Evolutionary conservation across 1,284 basidiomycete species (phyloP), one percentile per base, ranked within the genome.

Genomic region (Ustilago tritici): DNA sequence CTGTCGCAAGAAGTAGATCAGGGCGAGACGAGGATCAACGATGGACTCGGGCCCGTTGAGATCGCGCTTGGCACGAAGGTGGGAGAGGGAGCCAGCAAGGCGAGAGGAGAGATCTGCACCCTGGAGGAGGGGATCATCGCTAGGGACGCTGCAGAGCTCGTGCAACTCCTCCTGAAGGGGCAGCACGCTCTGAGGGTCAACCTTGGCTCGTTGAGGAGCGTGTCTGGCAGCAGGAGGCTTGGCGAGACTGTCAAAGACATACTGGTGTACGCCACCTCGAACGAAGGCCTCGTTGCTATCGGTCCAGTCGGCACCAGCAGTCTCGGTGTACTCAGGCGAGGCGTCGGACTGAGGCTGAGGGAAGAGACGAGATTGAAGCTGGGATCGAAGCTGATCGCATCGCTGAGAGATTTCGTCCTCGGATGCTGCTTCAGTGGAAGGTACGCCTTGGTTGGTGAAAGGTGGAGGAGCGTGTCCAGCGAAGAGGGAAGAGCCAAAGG

Each of bases 401-500:
- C 78, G 78, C 54, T 71, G 68, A 38, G 63, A 62, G 35, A 65
- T 35, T 8, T 70, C 52, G 0, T 65, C 36, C 9, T 69, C 73
- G n/a, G 65, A 47, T 9, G 55, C 56, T 15, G 68, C 52, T n/a
- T 61, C 59, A 19, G 65, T 17, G 4, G 52, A 46, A 14, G 63
- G 55, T 36, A 67, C 70, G n/a, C 65, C 70, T 8, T 64, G 74
- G 56, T 78, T 79, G 73, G 66, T 73, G 65, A 76, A 70, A 17
- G 71, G 78, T 28, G 62, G 56, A 46, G 81, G 81, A 12, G 71
- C 67, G 43, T 70, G 55, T 23, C 81, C 81, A 35, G 56, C 50
- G 59, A 70, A 82, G 61, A 82, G 74, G 40, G 81, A 77, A 41
- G 69, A 72, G 55, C 80, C 78, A 23, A 82, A 82, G 32, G 76